phyloP scores from a whole-genome alignment of 495 filamentous ascomycete species.

The Extremus antarcticus region DNA sequence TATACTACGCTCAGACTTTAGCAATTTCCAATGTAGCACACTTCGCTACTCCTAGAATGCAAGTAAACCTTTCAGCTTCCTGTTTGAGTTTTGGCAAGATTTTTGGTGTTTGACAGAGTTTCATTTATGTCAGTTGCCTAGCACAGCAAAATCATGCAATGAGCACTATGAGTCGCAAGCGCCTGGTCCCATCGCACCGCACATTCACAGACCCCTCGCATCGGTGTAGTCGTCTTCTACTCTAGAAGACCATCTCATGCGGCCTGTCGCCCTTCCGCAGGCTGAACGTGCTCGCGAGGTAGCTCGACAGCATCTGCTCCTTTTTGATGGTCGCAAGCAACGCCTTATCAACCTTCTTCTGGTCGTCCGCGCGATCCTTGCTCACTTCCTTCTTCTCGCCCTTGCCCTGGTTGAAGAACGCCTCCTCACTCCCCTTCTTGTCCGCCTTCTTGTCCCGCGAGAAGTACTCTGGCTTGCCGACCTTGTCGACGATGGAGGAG shows the following conservation, averaged over 20 bases:
- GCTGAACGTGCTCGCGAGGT: conserved; percentile 87
- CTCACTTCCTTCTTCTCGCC: conserved; percentile 91
- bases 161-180: neutral
- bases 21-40: neutral
- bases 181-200: neutral
- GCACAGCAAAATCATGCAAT: neutral
- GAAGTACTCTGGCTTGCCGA: conserved; percentile 80
- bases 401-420: conserved; percentile 97
- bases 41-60: no score
- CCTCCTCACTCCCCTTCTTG: conserved; percentile 84
- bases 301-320: conserved; percentile 75
- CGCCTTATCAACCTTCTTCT: conserved; percentile 94
- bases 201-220: neutral
- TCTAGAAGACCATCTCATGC: conserved; percentile 66
- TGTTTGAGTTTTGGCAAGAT: neutral
- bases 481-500: conserved; percentile 71
- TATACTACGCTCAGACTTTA: neutral
- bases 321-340: conserved; percentile 90
- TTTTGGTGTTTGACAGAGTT: neutral
- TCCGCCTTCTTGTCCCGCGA: conserved; percentile 81
- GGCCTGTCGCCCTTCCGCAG: conserved; percentile 96
- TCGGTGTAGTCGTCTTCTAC: neutral
- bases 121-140: neutral
- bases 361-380: conserved; percentile 82
- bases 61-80: no score